Conservation (phyloP, 139 green algal genomes). For the Chlamydomonas schloesseri region DNA sequence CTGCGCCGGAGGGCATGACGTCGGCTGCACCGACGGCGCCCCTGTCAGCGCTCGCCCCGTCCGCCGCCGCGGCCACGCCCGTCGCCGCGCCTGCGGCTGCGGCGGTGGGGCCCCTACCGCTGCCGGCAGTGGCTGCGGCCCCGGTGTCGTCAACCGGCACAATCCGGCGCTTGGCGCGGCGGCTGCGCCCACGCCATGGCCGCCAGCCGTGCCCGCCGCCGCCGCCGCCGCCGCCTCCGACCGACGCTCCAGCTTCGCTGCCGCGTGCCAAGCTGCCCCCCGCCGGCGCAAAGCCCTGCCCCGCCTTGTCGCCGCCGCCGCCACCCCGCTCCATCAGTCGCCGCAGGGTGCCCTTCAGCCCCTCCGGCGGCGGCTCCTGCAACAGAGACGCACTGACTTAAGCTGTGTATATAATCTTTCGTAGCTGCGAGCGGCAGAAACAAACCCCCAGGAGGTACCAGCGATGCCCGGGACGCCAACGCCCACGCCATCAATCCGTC, state of each 20-base stretch:
- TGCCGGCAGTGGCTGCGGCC: background rate
- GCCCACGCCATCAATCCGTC: no score
- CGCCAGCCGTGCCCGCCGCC: background rate
- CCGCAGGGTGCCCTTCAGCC: background rate
- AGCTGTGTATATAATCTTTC: no score
- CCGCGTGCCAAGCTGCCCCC: background rate
- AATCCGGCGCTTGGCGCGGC: background rate
- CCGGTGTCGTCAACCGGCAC: background rate
- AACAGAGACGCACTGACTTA: no score
- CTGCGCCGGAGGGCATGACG: no score
- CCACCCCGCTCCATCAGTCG: background rate
- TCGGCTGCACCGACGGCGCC: no score
- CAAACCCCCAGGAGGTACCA: no score
- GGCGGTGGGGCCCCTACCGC: no score
- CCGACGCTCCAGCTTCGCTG: background rate
- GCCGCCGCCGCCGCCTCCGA: background rate
- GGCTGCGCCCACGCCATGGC: background rate
- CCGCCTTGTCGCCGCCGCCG: background rate
- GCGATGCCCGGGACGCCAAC: no score
- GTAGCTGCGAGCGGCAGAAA: no score
- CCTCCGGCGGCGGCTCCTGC: constrained; percentile 22
- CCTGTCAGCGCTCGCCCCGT: no score
- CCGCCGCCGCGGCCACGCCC: no score
- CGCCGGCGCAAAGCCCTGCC: background rate
- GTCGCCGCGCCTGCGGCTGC: background rate